Percentiles rank a stretch among this genome's conserved stretches.
Conservation (phyloP, 805 yeast species). For the Saccharomycopsis fodiens region DNA sequence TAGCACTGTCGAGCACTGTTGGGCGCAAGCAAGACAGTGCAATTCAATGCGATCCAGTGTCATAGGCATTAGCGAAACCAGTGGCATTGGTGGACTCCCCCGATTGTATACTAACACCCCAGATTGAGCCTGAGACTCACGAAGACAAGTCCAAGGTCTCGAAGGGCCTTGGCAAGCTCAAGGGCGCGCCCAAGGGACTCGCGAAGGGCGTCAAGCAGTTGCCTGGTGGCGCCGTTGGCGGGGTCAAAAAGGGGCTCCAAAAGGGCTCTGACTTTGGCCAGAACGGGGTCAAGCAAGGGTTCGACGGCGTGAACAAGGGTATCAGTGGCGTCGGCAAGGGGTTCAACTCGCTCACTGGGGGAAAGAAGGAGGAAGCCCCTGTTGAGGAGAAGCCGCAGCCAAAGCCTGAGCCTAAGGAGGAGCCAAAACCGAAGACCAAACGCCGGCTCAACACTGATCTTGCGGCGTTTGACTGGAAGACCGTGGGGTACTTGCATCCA, state of each 20-base stretch:
- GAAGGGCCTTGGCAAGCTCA: conserved; percentile 17
- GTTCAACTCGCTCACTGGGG: conserved; percentile 1
- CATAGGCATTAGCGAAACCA: too few species aligned
- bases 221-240: background rate
- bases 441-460: conserved; percentile 15
- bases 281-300: background rate
- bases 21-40: too few species aligned
- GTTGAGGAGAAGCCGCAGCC: conserved; percentile 3
- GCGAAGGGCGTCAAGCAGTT: background rate
- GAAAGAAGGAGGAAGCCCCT: background rate
- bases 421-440: conserved; percentile 1
- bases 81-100: too few species aligned
- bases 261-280: conserved; percentile 4
- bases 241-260: conserved; percentile 1
- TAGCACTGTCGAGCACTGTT: too few species aligned
- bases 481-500: conserved; percentile 13
- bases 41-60: too few species aligned
- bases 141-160: background rate
- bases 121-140: background rate
- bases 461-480: conserved; percentile 20
- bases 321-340: conserved; percentile 2
- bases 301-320: conserved; percentile 3
- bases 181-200: conserved; percentile 2
- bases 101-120: background rate
- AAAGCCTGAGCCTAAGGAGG: background rate